Percentiles rank a stretch among this genome's conserved stretches.
Evolutionary conservation across 441 rosid genomes (phyloP).

Genomic region (Pelargonium citronellum): DNA sequence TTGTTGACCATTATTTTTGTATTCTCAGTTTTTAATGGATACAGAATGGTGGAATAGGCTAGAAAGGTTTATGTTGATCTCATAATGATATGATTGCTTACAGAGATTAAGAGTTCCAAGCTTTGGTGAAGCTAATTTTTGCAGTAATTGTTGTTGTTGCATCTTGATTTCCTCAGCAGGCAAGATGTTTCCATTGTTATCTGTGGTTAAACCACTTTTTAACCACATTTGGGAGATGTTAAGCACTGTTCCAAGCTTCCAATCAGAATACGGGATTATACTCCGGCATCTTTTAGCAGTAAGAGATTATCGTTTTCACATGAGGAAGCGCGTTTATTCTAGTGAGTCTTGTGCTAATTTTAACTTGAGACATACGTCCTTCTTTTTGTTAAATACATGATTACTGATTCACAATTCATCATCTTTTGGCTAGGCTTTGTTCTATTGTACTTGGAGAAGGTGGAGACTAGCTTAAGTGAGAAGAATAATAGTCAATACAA

Average conservation of each 20-base stretch:
- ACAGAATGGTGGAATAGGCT: slow-evolving; percentile 6
- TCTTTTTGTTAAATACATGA: slow-evolving; percentile 16
- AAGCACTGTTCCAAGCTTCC: slow-evolving; percentile 74
- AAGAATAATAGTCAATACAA: slow-evolving; percentile 41
- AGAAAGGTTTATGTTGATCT: background rate
- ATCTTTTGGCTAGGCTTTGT: slow-evolving; percentile 50
- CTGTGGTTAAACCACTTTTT: slow-evolving; percentile 64
- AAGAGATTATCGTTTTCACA: slow-evolving; percentile 69
- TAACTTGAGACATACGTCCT: slow-evolving; percentile 11
- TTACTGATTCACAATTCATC: slow-evolving; percentile 17
- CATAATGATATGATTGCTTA: slow-evolving; percentile 4
- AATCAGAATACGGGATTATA: slow-evolving; percentile 75
- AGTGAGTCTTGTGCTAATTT: slow-evolving; percentile 42
- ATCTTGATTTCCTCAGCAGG: slow-evolving; percentile 40
- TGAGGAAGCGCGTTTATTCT: slow-evolving; percentile 62
- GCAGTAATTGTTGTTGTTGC: slow-evolving; percentile 9
- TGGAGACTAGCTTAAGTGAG: slow-evolving; percentile 45
- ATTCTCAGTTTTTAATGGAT: background rate
- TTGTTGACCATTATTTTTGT: background rate
- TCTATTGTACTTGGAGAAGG: slow-evolving; percentile 70
- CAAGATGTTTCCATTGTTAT: slow-evolving; percentile 47
- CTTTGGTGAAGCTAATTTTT: background rate
- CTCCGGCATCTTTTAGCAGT: slow-evolving; percentile 68
- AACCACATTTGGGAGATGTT: slow-evolving; percentile 66
- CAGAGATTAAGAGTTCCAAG: background rate